These are phyloP conservation scores for Chaetoceros tenuissimus DNA, from an alignment of 108 stramenopile species.

Conservation along the genomic window DNA sequence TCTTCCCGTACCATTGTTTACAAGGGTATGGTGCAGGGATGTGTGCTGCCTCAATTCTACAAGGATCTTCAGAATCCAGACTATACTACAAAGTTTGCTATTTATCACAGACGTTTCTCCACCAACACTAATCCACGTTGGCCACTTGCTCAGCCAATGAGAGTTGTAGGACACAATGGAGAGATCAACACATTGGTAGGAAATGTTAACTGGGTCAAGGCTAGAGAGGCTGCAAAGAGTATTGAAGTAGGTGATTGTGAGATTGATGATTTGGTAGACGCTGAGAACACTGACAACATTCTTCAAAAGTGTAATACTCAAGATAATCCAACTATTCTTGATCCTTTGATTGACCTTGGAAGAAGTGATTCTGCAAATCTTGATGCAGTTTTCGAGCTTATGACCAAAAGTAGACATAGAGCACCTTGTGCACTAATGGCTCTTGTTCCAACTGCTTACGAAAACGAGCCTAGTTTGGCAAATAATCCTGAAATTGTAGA, in stretches of 20 bases:
- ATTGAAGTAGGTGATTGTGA: slow-evolving; percentile 15
- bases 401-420: slow-evolving; percentile 82
- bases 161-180: slow-evolving; percentile 92
- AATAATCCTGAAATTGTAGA: slow-evolving; percentile 87
- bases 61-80: slow-evolving; percentile 75
- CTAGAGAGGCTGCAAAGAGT: slow-evolving; percentile 77
- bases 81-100: slow-evolving; percentile 82
- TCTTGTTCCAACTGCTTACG: slow-evolving; percentile 85
- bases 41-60: slow-evolving; percentile 78
- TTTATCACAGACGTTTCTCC: slow-evolving; percentile 90
- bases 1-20: slow-evolving; percentile 84
- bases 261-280: slow-evolving; percentile 63
- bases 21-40: slow-evolving; percentile 91
- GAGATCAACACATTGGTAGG: slow-evolving; percentile 94
- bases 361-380: slow-evolving; percentile 93
- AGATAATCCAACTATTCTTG: slow-evolving; percentile 69
- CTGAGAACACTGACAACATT: slow-evolving; percentile 72
- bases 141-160: slow-evolving; percentile 93
- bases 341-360: slow-evolving; percentile 73
- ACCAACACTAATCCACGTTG: slow-evolving; percentile 94
- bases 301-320: slow-evolving; percentile 79
- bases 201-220: slow-evolving; percentile 95
- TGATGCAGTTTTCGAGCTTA: slow-evolving; percentile 92
- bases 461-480: slow-evolving; percentile 76
- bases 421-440: slow-evolving; percentile 90